Percentiles rank a stretch among this genome's conserved stretches.
phyloP scores from a whole-genome alignment of 1,284 basidiomycete species.

The Naganishia sp. region DNA sequence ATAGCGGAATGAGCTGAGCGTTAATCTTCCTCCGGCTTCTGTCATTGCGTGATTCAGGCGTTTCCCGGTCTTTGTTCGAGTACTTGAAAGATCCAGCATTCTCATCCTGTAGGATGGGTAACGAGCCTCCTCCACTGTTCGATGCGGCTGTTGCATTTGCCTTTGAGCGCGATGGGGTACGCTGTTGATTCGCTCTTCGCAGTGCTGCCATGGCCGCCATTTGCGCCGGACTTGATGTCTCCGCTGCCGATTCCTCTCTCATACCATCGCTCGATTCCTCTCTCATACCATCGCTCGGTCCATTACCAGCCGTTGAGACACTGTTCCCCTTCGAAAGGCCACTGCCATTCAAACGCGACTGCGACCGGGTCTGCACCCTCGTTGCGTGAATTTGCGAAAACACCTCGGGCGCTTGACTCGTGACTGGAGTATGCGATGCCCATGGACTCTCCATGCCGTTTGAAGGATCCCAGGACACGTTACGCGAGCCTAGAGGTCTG shows the following conservation, averaged over 20 bases:
- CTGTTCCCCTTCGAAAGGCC: neutral
- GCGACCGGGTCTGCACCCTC: slow-evolving; percentile 16
- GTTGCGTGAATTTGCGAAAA: slow-evolving; percentile 23
- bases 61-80: neutral
- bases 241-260: neutral
- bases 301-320: neutral
- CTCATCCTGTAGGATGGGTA: too few species aligned
- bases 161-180: neutral
- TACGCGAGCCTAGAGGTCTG: neutral
- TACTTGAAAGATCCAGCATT: neutral
- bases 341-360: neutral
- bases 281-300: neutral
- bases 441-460: slow-evolving; percentile 4
- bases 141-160: too few species aligned
- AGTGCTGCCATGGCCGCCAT: slow-evolving; percentile 26
- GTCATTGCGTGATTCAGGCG: too few species aligned
- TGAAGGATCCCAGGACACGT: neutral
- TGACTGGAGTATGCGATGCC: slow-evolving; percentile 17
- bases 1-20: slow-evolving; percentile 5
- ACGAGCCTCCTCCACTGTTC: too few species aligned
- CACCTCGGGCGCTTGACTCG: slow-evolving; percentile 31
- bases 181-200: slow-evolving; percentile 18
- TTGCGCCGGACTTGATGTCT: slow-evolving; percentile 12
- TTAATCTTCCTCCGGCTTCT: too few species aligned
- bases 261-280: neutral